Evolutionary conservation across 1,284 basidiomycete genomes (phyloP).

Genomic region (Cerrena zonata): DNA sequence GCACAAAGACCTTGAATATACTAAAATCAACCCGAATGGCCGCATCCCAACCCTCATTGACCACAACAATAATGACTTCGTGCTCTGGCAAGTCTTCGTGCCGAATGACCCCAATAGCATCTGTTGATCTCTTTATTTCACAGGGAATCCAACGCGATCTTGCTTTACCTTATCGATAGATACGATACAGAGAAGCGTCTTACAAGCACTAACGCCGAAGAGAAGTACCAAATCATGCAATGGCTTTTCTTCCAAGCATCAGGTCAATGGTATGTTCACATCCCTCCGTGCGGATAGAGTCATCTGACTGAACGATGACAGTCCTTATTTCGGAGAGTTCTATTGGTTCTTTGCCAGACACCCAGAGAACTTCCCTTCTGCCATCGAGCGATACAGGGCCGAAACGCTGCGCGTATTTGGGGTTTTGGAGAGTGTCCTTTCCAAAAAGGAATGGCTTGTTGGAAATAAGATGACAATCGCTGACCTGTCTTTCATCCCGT

Average conservation of each 20-base stretch:
- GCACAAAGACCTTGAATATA: constrained; percentile 20
- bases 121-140: background rate
- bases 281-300: background rate
- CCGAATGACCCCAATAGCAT: background rate
- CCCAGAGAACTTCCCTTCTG: constrained; percentile 19
- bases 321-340: constrained; percentile 16
- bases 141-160: constrained; percentile 28
- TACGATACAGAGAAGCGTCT: constrained; percentile 27
- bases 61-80: constrained; percentile 25
- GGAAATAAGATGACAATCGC: constrained; percentile 13
- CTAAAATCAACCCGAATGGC: constrained; percentile 23
- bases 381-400: constrained; percentile 24
- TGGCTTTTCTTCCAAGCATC: constrained; percentile 24
- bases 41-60: constrained; percentile 28
- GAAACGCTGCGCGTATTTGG: constrained; percentile 25
- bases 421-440: constrained; percentile 22
- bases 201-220: constrained; percentile 15
- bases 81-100: constrained; percentile 8
- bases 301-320: background rate
- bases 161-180: constrained; percentile 24
- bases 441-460: constrained; percentile 15
- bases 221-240: constrained; percentile 14
- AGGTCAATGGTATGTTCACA: constrained; percentile 17
- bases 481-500: constrained; percentile 11
- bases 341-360: constrained; percentile 20